Base-by-base conservation (phyloP, 257 asterid genomes). In the Eucommia ulmoides region DNA sequence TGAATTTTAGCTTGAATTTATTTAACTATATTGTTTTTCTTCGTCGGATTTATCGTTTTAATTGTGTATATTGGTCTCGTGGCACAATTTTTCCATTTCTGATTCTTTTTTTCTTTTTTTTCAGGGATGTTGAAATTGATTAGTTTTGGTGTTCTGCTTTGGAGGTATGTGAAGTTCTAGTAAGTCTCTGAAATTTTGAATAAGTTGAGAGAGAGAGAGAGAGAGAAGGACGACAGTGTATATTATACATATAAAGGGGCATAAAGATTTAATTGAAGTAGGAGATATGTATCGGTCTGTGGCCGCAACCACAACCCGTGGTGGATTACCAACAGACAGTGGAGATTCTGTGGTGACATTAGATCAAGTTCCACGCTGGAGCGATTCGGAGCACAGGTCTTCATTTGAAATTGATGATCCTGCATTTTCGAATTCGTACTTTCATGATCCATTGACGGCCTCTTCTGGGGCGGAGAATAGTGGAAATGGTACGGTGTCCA, bases 351-450 rank as follows among this genome's bases (percentile, higher is more conserved):
- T 76, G 50, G 97, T 87, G 69, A 78, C 83, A 15, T 51, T 87
- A 10, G 93, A 81, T 61, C 94, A 87, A 77, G 64, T 87, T 65
- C 93, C 94, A 0, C 65, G 82, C 20, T 83, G 94, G 97, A 81
- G 77, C 62, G 94, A 87, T 64, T 63, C 79, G 8, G 97, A 83
- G 52, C 56, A 35, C 55, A 76, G 91, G 69, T 71, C 72, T 69
- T 78, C 76, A 12, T 71, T 76, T 42, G 85, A 78, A 68, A 81
- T 71, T 54, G 93, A 87, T 53, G 94, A 81, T 49, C 66, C 81
- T 18, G 58, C 63, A 20, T 69, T 53, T 65, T 76, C 79, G 46
- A 76, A 68, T 68, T 69, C 68, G n/a, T 70, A 63, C 41, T 84
- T 81, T 55, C 72, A 85, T 0, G 88, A 87, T 65, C 94, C 97